Conservation (phyloP, 441 rosid genomes). For the Macaranga tanarius region DNA sequence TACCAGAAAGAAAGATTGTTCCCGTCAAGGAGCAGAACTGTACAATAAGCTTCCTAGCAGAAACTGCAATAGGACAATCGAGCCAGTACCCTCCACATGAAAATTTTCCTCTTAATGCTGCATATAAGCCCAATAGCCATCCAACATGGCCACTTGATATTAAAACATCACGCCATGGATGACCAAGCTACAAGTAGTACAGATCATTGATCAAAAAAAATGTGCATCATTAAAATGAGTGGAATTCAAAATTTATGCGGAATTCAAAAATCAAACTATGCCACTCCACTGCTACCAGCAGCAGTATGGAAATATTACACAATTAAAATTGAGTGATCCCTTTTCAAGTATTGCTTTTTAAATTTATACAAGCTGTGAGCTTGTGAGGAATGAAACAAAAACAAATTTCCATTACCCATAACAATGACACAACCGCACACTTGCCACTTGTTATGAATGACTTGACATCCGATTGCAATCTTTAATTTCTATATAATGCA, state of each 20-base stretch:
- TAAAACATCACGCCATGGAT: conserved; percentile 85
- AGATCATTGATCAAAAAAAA: conserved; percentile 18
- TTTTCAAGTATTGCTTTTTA: background rate
- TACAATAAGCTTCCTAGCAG: conserved; percentile 91
- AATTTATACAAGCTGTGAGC: background rate
- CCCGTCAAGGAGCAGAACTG: conserved; percentile 92
- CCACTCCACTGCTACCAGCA: conserved; percentile 7
- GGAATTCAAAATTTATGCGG: conserved; percentile 11
- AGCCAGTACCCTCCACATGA: conserved; percentile 71
- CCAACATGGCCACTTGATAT: conserved; percentile 84
- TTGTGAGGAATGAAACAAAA: background rate
- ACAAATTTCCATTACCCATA: background rate
- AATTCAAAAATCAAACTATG: background rate
- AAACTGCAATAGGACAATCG: conserved; percentile 92
- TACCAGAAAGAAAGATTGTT: conserved; percentile 74
- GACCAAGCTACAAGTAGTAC: conserved; percentile 80
- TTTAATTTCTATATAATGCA: background rate
- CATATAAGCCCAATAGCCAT: conserved; percentile 78
- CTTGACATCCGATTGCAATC: background rate
- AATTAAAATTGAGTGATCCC: background rate
- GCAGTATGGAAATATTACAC: background rate
- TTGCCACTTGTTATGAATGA: background rate
- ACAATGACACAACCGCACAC: background rate
- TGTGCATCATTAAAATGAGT: conserved; percentile 16
- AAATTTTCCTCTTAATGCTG: conserved; percentile 79